Evolutionary conservation across 129 eudicot genomes (phyloP).

Genomic region (Pittosporum tobira): DNA sequence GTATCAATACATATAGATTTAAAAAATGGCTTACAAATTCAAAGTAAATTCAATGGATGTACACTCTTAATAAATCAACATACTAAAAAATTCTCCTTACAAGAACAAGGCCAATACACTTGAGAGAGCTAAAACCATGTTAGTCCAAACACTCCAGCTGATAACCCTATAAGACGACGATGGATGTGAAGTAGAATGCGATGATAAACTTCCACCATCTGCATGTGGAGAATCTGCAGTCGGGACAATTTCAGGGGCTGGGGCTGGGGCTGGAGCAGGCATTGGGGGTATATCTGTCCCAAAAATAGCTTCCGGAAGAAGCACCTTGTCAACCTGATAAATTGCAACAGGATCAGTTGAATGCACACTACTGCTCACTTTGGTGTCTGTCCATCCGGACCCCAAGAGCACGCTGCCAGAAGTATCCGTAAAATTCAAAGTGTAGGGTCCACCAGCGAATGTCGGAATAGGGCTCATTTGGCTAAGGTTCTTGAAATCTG

Average conservation of each 20-base stretch:
- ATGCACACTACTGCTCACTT: conserved; percentile 65
- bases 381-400: conserved; percentile 80
- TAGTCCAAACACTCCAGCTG: conserved; percentile 28
- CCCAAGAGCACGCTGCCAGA: conserved; percentile 49
- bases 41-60: conserved; percentile 13
- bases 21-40: conserved; percentile 22
- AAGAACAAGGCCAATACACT: conserved; percentile 32
- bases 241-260: conserved; percentile 57
- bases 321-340: conserved; percentile 65
- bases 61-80: conserved; percentile 11
- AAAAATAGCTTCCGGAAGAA: conserved; percentile 79
- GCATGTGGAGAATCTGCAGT: conserved; percentile 58
- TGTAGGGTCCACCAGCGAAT: conserved; percentile 55
- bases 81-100: conserved; percentile 18
- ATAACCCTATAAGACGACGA: conserved; percentile 24
- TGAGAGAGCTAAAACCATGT: conserved; percentile 24
- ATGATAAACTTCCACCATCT: conserved; percentile 20
- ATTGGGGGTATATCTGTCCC: conserved; percentile 85
- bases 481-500: conserved; percentile 77
- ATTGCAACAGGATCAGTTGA: conserved; percentile 78
- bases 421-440: conserved; percentile 57
- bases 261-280: conserved; percentile 76
- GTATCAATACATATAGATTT: conserved; percentile 25
- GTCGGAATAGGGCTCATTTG: conserved; percentile 44
- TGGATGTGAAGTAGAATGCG: conserved; percentile 14